Evolutionary conservation across 225 moss, liverwort and hornwort genomes (phyloP), one percentile per base, ranked within the genome.

Genomic region (Sphagnum contortum): DNA sequence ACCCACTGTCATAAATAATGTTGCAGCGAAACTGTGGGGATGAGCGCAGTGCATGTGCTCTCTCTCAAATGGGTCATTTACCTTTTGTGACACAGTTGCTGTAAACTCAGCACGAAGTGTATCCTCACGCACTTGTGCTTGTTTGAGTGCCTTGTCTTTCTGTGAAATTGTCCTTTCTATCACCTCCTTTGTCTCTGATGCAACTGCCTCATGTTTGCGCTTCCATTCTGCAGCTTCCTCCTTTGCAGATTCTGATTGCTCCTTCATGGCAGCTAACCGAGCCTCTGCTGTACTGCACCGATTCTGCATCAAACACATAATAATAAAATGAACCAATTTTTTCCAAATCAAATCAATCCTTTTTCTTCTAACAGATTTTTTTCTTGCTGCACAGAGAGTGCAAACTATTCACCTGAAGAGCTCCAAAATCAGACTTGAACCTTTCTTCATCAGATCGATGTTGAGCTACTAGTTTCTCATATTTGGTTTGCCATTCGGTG

Each of bases 191-290:
- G 87, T 72, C 52, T 89, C 84, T 7, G 77, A 72, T 54, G 79
- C 77, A 29, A 77, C 79, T 48, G 91, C 50, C 53, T 89, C 91
- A 70, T 92, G 81, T 72, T 89, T 92, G 12, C 87, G 84, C 65
- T 87, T 79, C 89, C 91, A 92, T 66, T 92, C 91, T 45, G 79
- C 79, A 50, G 91, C 91, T 68, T 92, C 91, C 73, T 89, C 87
- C 70, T 87, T 92, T 2, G 89, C 89, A 63, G 91, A 85, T 50
- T 89, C 89, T 50, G 82, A 76, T 65, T 92, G 91, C 57, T 92
- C 91, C 45, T 76, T 78, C 45, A 84, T 82, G 47, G 89, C 91
- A 64, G 89, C 89, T 44, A 89, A 82, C 67, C 91, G 80, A 66
- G 89, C 91, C 74, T 92, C 91, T 64, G 89, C 91, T 69, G 91